A percentile compares a stretch with the other conserved stretches of the same genome.
Evolutionary conservation across 345 rosid genomes (phyloP).

Genomic region (Pistacia integerrima): DNA sequence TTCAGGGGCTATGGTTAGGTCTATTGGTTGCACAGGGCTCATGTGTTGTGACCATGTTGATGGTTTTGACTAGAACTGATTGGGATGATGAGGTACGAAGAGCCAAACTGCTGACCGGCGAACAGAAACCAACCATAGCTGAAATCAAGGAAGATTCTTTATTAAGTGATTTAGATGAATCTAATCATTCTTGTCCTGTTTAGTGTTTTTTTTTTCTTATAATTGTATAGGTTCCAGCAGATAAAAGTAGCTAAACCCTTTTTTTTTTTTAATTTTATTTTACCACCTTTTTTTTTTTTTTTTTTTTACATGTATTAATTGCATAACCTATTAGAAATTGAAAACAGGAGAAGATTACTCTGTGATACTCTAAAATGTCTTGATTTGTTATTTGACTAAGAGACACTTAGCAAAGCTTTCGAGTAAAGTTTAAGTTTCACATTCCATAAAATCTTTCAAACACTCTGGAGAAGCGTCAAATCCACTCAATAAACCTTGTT

Average conservation of each 20-base stretch:
- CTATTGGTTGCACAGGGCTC: slow-evolving; percentile 71
- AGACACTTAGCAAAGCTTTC: background rate
- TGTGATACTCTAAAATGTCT: background rate
- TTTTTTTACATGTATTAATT: background rate
- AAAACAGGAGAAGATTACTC: background rate
- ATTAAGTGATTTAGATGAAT: slow-evolving; percentile 23
- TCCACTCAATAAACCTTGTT: slow-evolving; percentile 22
- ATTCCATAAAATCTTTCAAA: slow-evolving; percentile 2
- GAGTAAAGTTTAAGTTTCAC: slow-evolving; percentile 17
- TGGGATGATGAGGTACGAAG: slow-evolving; percentile 60
- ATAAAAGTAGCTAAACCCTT: slow-evolving; percentile 5
- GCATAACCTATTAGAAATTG: background rate
- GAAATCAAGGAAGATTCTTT: slow-evolving; percentile 44
- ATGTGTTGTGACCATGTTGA: slow-evolving; percentile 59
- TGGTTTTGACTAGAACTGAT: slow-evolving; percentile 55
- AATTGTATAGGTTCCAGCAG: slow-evolving; percentile 15
- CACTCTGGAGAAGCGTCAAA: slow-evolving; percentile 13
- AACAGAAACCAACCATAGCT: slow-evolving; percentile 27
- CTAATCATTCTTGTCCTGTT: slow-evolving; percentile 24
- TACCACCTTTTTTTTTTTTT: background rate
- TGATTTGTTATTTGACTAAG: background rate
- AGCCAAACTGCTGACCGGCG: slow-evolving; percentile 56
- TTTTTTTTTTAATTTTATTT: background rate
- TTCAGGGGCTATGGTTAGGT: slow-evolving; percentile 72
- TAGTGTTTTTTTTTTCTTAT: background rate